A percentile compares a stretch with the other conserved stretches of the same genome.
These are phyloP conservation scores for Chlamydomonas schloesseri DNA, from an alignment of 139 green algal genomes.

Conservation along the genomic window DNA sequence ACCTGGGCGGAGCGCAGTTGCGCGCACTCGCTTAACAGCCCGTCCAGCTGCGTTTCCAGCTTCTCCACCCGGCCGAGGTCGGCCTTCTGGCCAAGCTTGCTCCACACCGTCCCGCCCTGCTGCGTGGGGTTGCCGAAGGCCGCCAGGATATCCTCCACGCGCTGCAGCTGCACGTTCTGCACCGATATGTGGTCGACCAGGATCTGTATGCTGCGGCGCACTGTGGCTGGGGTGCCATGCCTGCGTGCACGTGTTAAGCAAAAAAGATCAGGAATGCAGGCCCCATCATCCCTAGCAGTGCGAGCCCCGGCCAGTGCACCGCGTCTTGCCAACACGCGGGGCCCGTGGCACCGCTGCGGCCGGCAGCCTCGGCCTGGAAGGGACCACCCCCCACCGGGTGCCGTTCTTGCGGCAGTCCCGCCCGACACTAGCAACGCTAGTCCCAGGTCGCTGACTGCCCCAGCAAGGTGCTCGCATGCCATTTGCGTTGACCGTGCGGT, in stretches of 20 bases:
- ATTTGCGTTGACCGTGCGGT: too few species aligned
- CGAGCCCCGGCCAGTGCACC: too few species aligned
- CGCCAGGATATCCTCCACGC: constrained; percentile 57
- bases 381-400: too few species aligned
- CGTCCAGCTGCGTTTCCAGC: constrained; percentile 57
- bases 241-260: constrained; percentile 46
- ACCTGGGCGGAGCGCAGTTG: constrained; percentile 42
- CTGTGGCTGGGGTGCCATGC: constrained; percentile 46
- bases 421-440: too few species aligned
- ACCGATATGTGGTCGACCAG: constrained; percentile 57
- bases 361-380: too few species aligned
- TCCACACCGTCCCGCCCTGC: constrained; percentile 58
- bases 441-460: too few species aligned
- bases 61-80: constrained; percentile 52
- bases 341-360: too few species aligned
- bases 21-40: constrained; percentile 15
- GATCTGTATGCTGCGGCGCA: constrained; percentile 51
- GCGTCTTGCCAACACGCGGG: too few species aligned
- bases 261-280: background rate
- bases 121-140: constrained; percentile 54
- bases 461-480: too few species aligned
- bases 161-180: constrained; percentile 53
- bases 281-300: background rate
- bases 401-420: too few species aligned
- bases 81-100: constrained; percentile 55